Base-by-base conservation (phyloP, 2,329 filamentous ascomycete species). In the Uncinocarpus reesii region DNA sequence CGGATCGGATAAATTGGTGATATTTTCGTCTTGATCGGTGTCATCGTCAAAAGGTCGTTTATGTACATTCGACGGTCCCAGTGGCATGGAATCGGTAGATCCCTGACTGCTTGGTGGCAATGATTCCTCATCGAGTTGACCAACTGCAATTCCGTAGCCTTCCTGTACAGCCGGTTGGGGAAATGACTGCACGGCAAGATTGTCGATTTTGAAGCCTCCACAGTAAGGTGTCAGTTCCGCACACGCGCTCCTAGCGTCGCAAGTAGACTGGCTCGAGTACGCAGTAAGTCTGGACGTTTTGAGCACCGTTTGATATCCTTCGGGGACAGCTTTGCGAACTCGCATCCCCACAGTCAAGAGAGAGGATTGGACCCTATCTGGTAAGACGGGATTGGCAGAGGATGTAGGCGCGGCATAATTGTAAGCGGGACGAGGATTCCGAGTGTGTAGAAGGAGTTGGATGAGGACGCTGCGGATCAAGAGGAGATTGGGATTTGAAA, bases 321-420 rank as follows among this genome's bases (percentile, higher is more conserved):
- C 89, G 0, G 87, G 84, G 6, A 96, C 84, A 8, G 85, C 85
- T 70, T 96, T 96, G 62, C 90, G 84, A 43, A 96, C 77, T 20
- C 90, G 83, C 88, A 95, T 95, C 59, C 90, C 90, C 55, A 96
- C 90, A 58, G 77, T 86, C 35, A 95, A 74, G n/a, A 96, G 80
- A 53, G 84, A 84, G 29, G 88, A 76, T 66, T 95, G 86, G 26
- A 93, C 74, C 6, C 73, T 73, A 20, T 74, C 66, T 1, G 86
- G 80, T 11, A 89, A 71, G 3, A 64, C 58, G 2, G 79, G 78
- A 13, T 71, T 66, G 7, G 56, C 63, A 48, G 62, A 67, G 56
- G 57, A 57, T 24, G 67, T 69, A 40, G 62, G 51, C 23, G 65
- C 57, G 40, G 68, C 60, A 56, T 68, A 69, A 56, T 68, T 68